Evolutionary conservation across 331 rosid species (phyloP).

Genomic region (Acacia concinna): DNA sequence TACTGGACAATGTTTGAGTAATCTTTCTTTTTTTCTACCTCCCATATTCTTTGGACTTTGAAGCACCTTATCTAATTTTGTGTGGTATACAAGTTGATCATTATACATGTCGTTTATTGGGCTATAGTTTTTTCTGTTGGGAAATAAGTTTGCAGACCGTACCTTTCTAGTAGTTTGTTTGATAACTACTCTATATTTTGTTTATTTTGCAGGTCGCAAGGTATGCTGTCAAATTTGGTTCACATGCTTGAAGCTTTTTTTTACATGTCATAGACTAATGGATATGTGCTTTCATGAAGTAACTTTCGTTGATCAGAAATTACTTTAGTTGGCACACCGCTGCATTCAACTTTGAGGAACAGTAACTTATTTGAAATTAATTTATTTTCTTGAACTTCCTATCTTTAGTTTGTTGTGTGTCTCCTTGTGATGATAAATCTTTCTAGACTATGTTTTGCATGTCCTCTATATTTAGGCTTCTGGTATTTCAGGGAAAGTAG

Average conservation of each 20-base stretch:
- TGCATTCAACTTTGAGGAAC: slow-evolving; percentile 2
- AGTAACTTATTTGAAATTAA: neutral
- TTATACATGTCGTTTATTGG: slow-evolving; percentile 18
- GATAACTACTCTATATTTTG: slow-evolving; percentile 22
- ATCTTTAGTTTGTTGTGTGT: neutral
- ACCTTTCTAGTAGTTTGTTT: neutral
- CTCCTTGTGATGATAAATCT: slow-evolving; percentile 6
- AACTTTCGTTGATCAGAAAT: slow-evolving; percentile 23
- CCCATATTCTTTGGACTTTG: slow-evolving; percentile 1
- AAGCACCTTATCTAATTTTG: neutral
- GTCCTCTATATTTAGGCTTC: slow-evolving; percentile 22
- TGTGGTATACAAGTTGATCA: neutral
- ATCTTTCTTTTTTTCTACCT: slow-evolving; percentile 23
- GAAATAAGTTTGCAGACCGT: neutral
- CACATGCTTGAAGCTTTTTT: slow-evolving; percentile 21
- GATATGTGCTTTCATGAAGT: slow-evolving; percentile 35
- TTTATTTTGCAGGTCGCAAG: slow-evolving; percentile 74
- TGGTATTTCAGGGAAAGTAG: slow-evolving; percentile 73
- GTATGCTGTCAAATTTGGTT: slow-evolving; percentile 48
- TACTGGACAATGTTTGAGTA: slow-evolving; percentile 2
- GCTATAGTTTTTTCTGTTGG: slow-evolving; percentile 1
- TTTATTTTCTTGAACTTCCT: slow-evolving; percentile 10
- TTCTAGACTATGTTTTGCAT: slow-evolving; percentile 28
- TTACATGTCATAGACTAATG: slow-evolving; percentile 29
- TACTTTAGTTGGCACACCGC: slow-evolving; percentile 18